Evolutionary conservation across 2,329 filamentous ascomycete species (phyloP).

Genomic region (Remersonia thermophila): DNA sequence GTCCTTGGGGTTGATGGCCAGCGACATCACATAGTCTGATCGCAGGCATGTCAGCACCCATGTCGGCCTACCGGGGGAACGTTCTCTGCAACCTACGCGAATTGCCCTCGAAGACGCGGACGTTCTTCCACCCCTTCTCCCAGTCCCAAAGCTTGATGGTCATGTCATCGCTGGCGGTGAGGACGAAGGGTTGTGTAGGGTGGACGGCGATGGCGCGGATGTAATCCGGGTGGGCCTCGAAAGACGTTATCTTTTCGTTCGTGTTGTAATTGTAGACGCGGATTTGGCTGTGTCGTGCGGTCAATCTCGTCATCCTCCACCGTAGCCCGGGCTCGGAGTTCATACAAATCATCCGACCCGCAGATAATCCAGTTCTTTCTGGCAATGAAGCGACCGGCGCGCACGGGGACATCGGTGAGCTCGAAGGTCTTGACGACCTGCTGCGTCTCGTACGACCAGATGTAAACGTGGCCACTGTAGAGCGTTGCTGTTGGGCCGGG

Average conservation of each 20-base stretch:
- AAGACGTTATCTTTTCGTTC: conserved; percentile 93
- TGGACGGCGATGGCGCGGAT: conserved; percentile 95
- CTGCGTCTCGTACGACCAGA: conserved; percentile 97
- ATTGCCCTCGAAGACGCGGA: conserved; percentile 93
- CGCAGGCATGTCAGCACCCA: conserved; percentile 5
- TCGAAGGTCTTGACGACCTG: conserved; percentile 98
- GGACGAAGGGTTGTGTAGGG: conserved; percentile 85
- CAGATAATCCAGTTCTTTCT: conserved; percentile 99
- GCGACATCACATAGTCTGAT: conserved; percentile 34
- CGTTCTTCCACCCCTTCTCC: conserved; percentile 97
- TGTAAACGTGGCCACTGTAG: conserved; percentile 97
- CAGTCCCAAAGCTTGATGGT: conserved; percentile 98
- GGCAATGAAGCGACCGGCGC: conserved; percentile 90
- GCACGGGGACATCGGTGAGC: conserved; percentile 93
- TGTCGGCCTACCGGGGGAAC: conserved; percentile 39
- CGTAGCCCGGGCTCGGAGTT: background rate
- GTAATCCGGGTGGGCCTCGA: conserved; percentile 96
- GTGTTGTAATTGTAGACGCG: conserved; percentile 99
- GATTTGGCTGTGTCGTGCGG: conserved; percentile 32
- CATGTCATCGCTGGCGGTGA: conserved; percentile 97
- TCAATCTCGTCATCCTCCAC: conserved; percentile 42
- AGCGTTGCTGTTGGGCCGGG: conserved; percentile 54
- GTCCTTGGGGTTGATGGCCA: conserved; percentile 95
- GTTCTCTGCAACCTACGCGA: conserved; percentile 37
- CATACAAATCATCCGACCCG: conserved; percentile 78